phyloP scores from a whole-genome alignment of 139 green algal genomes.

The Chlorella sorokiniana region DNA sequence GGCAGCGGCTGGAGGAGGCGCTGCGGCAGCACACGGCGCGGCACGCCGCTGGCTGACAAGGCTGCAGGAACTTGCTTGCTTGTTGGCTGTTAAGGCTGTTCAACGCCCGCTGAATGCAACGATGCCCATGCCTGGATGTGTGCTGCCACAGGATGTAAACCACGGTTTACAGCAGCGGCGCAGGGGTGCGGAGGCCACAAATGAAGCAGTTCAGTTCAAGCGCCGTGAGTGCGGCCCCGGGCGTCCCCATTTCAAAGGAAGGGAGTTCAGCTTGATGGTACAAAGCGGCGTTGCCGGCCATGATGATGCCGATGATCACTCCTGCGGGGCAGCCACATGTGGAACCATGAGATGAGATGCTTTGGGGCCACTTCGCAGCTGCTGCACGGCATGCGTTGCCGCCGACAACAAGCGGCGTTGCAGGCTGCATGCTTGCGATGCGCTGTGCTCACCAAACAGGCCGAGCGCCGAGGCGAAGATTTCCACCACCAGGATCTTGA shows the following conservation, averaged over 20 bases:
- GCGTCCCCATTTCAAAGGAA: no score
- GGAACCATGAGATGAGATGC: not conserved
- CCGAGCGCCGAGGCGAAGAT: constrained; percentile 98
- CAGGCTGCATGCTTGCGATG: no score
- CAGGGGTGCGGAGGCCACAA: no score
- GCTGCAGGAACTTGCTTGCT: not conserved
- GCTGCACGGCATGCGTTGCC: not conserved
- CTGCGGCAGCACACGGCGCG: constrained; percentile 10
- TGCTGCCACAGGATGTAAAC: no score
- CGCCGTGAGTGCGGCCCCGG: no score
- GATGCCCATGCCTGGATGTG: not conserved
- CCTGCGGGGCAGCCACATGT: not conserved
- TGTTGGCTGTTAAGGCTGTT: not conserved
- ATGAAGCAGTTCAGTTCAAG: no score
- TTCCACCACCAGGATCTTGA: constrained; percentile 99
- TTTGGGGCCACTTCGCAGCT: not conserved
- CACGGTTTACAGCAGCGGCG: no score
- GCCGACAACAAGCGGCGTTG: not conserved
- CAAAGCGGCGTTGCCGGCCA: constrained; percentile 50
- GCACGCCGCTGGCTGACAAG: not conserved
- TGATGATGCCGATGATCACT: constrained; percentile 56
- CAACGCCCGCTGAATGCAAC: no score
- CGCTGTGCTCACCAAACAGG: constrained; percentile 95
- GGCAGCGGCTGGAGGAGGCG: constrained; percentile 16
- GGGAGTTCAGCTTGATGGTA: no score